Conservation (phyloP, 2,329 filamentous ascomycete genomes). For the Exophiala sideris region DNA sequence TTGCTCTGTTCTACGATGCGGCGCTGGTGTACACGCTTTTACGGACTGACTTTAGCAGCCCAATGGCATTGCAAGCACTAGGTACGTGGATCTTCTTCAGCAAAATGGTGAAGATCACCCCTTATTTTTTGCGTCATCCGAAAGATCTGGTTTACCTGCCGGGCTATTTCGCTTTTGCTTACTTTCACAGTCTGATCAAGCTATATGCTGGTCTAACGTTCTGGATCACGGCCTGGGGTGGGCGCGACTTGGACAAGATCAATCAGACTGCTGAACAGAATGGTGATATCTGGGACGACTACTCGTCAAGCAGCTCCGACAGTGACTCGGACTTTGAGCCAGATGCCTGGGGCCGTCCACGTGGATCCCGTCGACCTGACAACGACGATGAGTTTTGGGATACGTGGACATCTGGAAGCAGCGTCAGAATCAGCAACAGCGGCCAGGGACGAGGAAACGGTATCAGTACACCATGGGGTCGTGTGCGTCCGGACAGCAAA, state of each 20-base stretch:
- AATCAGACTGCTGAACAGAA: background rate
- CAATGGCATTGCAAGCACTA: conserved; percentile 28
- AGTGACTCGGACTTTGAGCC: background rate
- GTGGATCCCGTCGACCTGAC: too few species aligned
- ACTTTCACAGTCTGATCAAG: conserved; percentile 58
- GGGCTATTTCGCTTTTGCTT: conserved; percentile 53
- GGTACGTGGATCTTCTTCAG: conserved; percentile 51
- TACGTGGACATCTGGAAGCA: background rate
- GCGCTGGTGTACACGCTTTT: conserved; percentile 38
- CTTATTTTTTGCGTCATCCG: conserved; percentile 53
- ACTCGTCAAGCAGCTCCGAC: background rate
- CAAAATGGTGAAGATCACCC: conserved; percentile 57
- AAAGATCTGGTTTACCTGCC: conserved; percentile 52
- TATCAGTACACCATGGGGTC: conserved; percentile 13
- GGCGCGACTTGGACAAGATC: conserved; percentile 35
- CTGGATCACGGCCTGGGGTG: conserved; percentile 44
- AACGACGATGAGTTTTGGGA: background rate
- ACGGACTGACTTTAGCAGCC: conserved; percentile 19
- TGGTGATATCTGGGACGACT: background rate
- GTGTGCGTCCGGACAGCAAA: background rate
- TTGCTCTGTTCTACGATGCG: conserved; percentile 53
- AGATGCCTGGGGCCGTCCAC: too few species aligned
- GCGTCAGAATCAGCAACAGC: background rate
- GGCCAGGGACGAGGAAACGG: background rate
- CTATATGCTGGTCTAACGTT: conserved; percentile 55